Base-by-base conservation (phyloP, 768 basidiomycete species). In the Kwoniella sp. region DNA sequence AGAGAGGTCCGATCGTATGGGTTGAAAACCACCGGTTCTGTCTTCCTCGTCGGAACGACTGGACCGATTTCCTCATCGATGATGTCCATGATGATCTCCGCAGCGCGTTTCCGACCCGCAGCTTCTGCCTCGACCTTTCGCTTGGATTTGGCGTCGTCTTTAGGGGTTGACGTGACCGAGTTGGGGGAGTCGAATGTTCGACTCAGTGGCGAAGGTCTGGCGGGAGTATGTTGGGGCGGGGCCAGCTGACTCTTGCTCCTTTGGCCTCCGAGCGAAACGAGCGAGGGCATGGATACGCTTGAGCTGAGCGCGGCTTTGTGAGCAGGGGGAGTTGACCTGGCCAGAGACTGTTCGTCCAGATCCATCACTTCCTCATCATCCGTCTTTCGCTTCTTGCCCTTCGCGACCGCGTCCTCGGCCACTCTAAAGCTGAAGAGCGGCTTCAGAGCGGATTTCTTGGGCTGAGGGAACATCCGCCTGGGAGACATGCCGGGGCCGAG, bases 41-140 rank as follows among this genome's bases (percentile, higher is more conserved):
- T 23, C 28, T 55, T 26, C 7, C 38, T 15, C 0, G 49, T 38
- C 12, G 46, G 47, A 8, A 52, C 55, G 9, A 60, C 28, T 23
- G 53, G 51, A 34, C 53, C 58, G 5, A 63, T 36, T 36, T 65
- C 54, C 37, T 50, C 50, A 17, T 59, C 59, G 44, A 69, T 61
- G 28, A 69, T 57, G 14, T 63, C 61, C 32, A 53, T 57, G 46
- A 69, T 57, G 43, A 69, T 65, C 32, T 61, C 62, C 11, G 64
- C 61, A 3, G 67, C 67, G 17, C 64, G 53, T 22, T 54, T 45
- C 39, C 63, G 65, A 4, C 63, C 67, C 0, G 53, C 39, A 15
- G 56, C 38, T 17, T 58, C 50, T 1, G 52, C 44, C 33, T 61
- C 63, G 1, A 33, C 20, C 37, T 56, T 51, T 8, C 29, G 32